Evolutionary conservation across 1,284 basidiomycete species (phyloP).

Genomic region (Naganishia albida): DNA sequence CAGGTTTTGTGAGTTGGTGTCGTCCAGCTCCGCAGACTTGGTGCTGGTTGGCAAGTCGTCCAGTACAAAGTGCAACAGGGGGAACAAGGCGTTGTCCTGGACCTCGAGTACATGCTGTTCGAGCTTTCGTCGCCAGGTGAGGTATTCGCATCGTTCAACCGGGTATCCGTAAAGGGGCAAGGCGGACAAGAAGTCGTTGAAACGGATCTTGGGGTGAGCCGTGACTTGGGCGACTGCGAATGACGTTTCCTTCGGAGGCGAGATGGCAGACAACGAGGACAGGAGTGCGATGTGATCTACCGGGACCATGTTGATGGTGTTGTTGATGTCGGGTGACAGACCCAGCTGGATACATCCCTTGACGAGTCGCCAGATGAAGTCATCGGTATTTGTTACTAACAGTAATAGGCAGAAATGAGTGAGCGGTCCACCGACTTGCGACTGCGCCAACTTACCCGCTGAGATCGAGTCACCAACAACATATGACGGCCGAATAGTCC

Average conservation of each 20-base stretch:
- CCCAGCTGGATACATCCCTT: conserved; percentile 97
- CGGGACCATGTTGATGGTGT: conserved; percentile 96
- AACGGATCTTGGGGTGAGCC: conserved; percentile 81
- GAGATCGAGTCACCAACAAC: conserved; percentile 88
- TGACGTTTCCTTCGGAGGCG: conserved; percentile 36
- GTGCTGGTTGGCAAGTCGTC: conserved; percentile 97
- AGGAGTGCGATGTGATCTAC: conserved; percentile 94
- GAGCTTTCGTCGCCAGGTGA: conserved; percentile 85
- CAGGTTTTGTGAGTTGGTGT: conserved; percentile 74
- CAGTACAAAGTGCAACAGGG: conserved; percentile 92
- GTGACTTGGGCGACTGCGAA: conserved; percentile 84
- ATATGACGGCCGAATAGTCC: conserved; percentile 91
- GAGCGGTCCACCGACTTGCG: neutral
- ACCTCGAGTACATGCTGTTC: conserved; percentile 92
- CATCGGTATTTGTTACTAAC: conserved; percentile 94
- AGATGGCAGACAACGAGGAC: conserved; percentile 63
- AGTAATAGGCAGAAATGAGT: conserved; percentile 30
- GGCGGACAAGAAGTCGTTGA: conserved; percentile 81
- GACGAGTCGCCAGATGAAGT: conserved; percentile 97
- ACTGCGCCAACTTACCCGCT: conserved; percentile 63
- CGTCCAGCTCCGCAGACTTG: conserved; percentile 89
- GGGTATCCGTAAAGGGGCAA: conserved; percentile 79
- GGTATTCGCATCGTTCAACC: conserved; percentile 79
- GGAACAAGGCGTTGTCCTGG: conserved; percentile 96
- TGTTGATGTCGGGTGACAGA: conserved; percentile 94